These are phyloP conservation scores for Prunus campanulata DNA, from an alignment of 306 rosid genomes.

Conservation along the genomic window DNA sequence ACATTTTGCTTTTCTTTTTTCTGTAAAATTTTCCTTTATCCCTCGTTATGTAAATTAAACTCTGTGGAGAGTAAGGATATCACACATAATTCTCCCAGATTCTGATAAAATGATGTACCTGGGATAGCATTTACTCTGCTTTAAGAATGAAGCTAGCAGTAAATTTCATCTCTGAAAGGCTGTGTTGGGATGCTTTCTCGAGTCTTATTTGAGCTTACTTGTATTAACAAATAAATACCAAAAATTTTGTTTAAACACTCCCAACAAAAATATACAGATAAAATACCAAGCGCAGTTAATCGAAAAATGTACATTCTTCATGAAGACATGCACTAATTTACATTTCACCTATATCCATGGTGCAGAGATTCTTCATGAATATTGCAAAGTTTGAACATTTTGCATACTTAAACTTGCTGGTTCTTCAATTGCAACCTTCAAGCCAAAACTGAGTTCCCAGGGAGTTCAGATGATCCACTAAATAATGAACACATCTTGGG, in stretches of 20 bases:
- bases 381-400: not conserved
- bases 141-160: not conserved
- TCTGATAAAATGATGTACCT: not conserved
- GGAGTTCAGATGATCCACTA: conserved; percentile 12
- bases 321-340: not conserved
- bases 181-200: not conserved
- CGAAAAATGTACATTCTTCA: conserved; percentile 11
- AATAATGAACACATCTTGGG: conserved; percentile 58
- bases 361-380: too few species aligned
- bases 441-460: conserved; percentile 18
- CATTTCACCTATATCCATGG: not conserved
- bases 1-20: not conserved
- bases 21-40: not conserved
- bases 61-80: not conserved
- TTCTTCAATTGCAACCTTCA: conserved; percentile 4
- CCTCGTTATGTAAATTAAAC: not conserved
- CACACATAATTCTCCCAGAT: not conserved
- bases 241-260: too few species aligned
- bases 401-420: not conserved
- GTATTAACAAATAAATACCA: too few species aligned
- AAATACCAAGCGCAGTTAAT: not conserved
- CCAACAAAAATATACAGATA: not conserved
- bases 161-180: not conserved
- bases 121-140: not conserved
- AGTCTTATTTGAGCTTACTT: not conserved